Evolutionary conservation across 495 filamentous ascomycete genomes (phyloP).

Genomic region (Daldinia grandis): DNA sequence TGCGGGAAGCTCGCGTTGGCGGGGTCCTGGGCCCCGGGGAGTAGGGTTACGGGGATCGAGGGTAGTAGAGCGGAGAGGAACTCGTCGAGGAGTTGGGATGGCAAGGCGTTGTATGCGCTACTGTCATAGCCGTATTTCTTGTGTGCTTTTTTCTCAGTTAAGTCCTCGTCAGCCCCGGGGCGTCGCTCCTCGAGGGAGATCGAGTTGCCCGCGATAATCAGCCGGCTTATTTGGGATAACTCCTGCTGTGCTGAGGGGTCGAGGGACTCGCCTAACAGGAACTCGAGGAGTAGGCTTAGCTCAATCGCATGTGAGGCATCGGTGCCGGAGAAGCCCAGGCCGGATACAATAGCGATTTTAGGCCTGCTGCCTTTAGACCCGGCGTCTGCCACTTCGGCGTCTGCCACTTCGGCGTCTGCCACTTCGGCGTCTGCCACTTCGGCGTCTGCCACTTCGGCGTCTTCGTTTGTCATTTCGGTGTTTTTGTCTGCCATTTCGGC

Average conservation of each 20-base stretch:
- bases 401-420: constrained; percentile 39
- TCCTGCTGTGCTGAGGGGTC: constrained; percentile 64
- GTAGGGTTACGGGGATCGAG: constrained; percentile 79
- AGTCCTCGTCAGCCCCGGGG: constrained; percentile 42
- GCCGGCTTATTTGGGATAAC: constrained; percentile 75
- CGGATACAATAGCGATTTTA: constrained; percentile 90
- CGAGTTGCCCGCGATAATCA: constrained; percentile 93
- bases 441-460: constrained; percentile 44
- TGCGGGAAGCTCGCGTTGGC: constrained; percentile 83
- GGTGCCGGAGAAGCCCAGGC: constrained; percentile 80
- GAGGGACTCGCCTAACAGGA: constrained; percentile 82
- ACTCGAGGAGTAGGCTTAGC: constrained; percentile 83
- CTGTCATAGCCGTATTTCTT: constrained; percentile 98
- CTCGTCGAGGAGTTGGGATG: constrained; percentile 81
- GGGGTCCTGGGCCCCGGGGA: constrained; percentile 79
- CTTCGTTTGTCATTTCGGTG: constrained; percentile 36
- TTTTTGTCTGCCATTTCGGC: constrained; percentile 34
- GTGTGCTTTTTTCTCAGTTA: constrained; percentile 46
- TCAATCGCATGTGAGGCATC: constrained; percentile 72
- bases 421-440: too few species aligned
- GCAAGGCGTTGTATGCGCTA: constrained; percentile 82
- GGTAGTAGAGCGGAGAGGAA: constrained; percentile 85
- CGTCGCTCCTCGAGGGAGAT: constrained; percentile 60
- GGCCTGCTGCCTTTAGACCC: constrained; percentile 49
- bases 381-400: constrained; percentile 47